phyloP scores from a whole-genome alignment of 2,329 filamentous ascomycete species.

The Alternaria arbusti region DNA sequence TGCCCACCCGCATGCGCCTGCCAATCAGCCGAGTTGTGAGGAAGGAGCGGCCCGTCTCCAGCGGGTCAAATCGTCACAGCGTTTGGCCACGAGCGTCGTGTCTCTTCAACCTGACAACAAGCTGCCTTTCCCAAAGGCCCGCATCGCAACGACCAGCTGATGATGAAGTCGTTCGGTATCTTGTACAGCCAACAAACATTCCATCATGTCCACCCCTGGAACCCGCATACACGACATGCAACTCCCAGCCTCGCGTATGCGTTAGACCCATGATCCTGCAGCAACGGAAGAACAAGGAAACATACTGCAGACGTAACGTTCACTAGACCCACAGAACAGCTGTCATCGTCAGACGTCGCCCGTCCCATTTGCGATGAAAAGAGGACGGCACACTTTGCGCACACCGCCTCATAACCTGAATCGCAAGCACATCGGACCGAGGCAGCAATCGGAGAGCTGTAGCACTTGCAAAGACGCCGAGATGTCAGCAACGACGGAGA shows the following conservation, averaged over 20 bases:
- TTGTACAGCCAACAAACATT: neutral
- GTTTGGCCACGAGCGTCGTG: neutral
- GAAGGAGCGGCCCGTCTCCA: conserved; percentile 16
- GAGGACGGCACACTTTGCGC: neutral
- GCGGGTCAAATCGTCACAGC: conserved; percentile 9
- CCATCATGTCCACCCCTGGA: conserved; percentile 12
- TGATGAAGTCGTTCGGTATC: neutral
- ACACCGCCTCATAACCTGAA: conserved; percentile 1
- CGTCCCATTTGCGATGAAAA: neutral
- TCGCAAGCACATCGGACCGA: neutral
- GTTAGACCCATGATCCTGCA: neutral
- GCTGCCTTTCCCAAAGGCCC: neutral
- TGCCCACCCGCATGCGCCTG: conserved; percentile 10
- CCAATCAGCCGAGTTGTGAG: conserved; percentile 16
- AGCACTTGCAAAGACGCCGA: neutral
- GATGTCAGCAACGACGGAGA: neutral
- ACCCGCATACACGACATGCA: conserved; percentile 11
- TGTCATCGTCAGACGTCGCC: neutral
- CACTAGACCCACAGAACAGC: neutral
- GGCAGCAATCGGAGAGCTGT: neutral
- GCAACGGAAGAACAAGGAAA: conserved; percentile 1
- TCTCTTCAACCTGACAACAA: neutral
- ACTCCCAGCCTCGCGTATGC: conserved; percentile 11
- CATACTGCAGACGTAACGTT: neutral
- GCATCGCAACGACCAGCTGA: neutral